Conservation (phyloP, 164 flowering plant genomes). For the Santalum album region DNA sequence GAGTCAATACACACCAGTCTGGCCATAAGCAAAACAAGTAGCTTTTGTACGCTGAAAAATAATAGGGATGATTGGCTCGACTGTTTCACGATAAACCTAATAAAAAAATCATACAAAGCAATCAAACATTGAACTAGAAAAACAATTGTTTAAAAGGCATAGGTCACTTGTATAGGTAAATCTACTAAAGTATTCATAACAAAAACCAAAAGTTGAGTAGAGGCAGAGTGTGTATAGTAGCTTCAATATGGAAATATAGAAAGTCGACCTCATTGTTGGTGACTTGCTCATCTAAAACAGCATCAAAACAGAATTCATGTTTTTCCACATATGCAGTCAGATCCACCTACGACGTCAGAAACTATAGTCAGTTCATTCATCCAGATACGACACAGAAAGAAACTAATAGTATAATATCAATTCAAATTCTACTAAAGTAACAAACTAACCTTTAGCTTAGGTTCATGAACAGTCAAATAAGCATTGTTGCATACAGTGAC, state of each 20-base stretch:
- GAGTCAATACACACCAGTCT: constrained; percentile 55
- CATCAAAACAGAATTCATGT: constrained; percentile 98
- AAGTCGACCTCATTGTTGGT: constrained; percentile 75
- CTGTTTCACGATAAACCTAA: constrained; percentile 86
- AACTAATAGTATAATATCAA: too few species aligned
- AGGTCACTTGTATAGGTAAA: neutral
- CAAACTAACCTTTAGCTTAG: constrained; percentile 72
- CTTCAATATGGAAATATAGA: neutral
- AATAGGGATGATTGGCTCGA: constrained; percentile 87
- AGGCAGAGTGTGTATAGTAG: neutral
- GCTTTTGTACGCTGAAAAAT: constrained; percentile 94
- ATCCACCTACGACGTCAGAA: constrained; percentile 60
- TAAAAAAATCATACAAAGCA: constrained; percentile 8
- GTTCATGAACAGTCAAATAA: constrained; percentile 77
- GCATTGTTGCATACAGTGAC: constrained; percentile 59
- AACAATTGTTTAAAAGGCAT: neutral
- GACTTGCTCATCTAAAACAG: constrained; percentile 82
- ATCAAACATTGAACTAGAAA: constrained; percentile 4
- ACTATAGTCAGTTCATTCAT: constrained; percentile 15
- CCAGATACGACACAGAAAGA: neutral
- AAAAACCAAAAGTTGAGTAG: neutral
- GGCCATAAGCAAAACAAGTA: constrained; percentile 99
- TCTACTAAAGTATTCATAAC: neutral
- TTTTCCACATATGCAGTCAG: constrained; percentile 96
- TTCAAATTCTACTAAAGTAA: neutral